These are phyloP conservation scores for Diaporthe citriasiana DNA, from an alignment of 2,329 filamentous ascomycete genomes.

Conservation along the genomic window DNA sequence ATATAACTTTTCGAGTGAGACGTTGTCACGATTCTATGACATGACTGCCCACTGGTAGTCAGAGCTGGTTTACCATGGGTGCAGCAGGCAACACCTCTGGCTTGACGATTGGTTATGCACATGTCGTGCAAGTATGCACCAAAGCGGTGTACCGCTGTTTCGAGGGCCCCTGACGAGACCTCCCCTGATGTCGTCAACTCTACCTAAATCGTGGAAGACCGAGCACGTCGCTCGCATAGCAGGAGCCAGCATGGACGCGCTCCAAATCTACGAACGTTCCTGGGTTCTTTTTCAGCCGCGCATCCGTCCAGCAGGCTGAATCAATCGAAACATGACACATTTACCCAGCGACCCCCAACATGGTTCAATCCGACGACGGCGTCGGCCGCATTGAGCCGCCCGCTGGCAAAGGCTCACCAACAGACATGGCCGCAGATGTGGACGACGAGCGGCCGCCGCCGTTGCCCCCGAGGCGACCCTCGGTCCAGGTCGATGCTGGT, in stretches of 20 bases:
- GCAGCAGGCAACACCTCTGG: too few relatives aligned
- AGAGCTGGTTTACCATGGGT: too few relatives aligned
- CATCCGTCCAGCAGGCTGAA: conserved; percentile 40
- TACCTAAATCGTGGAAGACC: conserved; percentile 1
- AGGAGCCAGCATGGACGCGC: conserved; percentile 37
- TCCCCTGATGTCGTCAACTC: conserved; percentile 30
- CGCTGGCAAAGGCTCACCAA: conserved; percentile 29
- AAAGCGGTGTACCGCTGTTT: neutral
- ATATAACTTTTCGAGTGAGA: too few relatives aligned
- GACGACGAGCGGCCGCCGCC: conserved; percentile 46
- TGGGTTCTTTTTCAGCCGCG: neutral
- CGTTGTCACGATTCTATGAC: too few relatives aligned
- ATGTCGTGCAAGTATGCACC: neutral
- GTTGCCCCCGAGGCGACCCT: conserved; percentile 46
- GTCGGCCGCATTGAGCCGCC: conserved; percentile 40
- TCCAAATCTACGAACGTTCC: conserved; percentile 20
- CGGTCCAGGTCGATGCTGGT: conserved; percentile 46
- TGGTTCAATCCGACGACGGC: conserved; percentile 45
- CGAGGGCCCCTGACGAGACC: neutral
- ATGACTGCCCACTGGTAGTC: too few relatives aligned
- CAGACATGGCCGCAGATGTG: conserved; percentile 27
- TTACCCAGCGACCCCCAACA: conserved; percentile 41
- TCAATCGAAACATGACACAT: conserved; percentile 40
- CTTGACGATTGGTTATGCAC: neutral
- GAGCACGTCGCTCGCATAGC: neutral